These are phyloP conservation scores for Talaromyces piceae DNA, from an alignment of 2,329 filamentous ascomycete genomes.

Conservation along the genomic window DNA sequence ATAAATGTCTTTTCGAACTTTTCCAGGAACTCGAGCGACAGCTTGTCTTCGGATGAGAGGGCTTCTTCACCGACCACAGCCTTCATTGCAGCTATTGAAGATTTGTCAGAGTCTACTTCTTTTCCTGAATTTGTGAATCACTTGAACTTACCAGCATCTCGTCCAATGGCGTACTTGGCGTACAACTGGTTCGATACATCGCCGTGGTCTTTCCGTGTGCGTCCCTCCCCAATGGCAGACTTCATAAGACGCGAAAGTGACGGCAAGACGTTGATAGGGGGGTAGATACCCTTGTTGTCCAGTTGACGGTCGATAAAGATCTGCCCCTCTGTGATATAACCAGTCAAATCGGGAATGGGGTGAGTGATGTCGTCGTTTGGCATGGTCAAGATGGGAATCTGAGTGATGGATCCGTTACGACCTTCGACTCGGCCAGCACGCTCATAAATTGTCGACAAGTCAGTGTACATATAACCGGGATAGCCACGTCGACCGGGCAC, in stretches of 20 bases:
- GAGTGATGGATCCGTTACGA: slow-evolving; percentile 96
- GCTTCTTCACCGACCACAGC: slow-evolving; percentile 98
- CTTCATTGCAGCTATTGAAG: slow-evolving; percentile 75
- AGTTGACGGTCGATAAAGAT: slow-evolving; percentile 94
- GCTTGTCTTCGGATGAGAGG: slow-evolving; percentile 89
- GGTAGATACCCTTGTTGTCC: slow-evolving; percentile 95
- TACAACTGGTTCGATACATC: slow-evolving; percentile 99
- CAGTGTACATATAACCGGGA: slow-evolving; percentile 99
- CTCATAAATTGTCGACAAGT: slow-evolving; percentile 99
- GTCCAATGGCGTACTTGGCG: slow-evolving; percentile 98
- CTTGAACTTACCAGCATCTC: slow-evolving; percentile 59
- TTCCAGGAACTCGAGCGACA: slow-evolving; percentile 94
- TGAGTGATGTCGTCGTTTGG: slow-evolving; percentile 99
- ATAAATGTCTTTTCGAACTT: slow-evolving; percentile 98
- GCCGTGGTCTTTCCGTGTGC: slow-evolving; percentile 92
- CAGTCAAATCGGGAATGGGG: slow-evolving; percentile 96
- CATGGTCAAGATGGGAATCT: slow-evolving; percentile 99
- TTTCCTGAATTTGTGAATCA: not conserved
- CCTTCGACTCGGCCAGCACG: slow-evolving; percentile 95
- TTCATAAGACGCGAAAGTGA: slow-evolving; percentile 99
- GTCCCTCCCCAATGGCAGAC: slow-evolving; percentile 95
- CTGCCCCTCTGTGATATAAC: slow-evolving; percentile 98
- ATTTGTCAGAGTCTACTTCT: not conserved
- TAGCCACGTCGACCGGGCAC: slow-evolving; percentile 98
- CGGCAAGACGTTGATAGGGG: slow-evolving; percentile 95